Percentiles rank a stretch among this genome's conserved stretches.
phyloP scores from a whole-genome alignment of 1,139 yeast species.

The Blastobotrys buckinghamii region DNA sequence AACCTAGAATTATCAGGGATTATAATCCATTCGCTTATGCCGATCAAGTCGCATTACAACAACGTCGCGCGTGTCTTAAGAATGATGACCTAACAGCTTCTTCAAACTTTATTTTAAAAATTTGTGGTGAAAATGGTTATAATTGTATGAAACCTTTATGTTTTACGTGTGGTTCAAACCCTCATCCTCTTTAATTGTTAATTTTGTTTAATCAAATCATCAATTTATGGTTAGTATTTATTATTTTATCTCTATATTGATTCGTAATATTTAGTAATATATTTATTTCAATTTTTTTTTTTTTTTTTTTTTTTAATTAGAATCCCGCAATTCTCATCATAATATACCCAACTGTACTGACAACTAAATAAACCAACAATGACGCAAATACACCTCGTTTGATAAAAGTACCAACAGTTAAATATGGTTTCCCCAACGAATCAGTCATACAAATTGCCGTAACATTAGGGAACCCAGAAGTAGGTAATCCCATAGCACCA shows the following conservation, averaged over 20 bases:
- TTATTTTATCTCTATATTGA: background rate
- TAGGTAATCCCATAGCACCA: conserved; percentile 93
- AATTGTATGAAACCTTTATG: background rate
- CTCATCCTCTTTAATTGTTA: too few species aligned
- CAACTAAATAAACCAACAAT: conserved; percentile 57
- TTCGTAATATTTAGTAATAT: too few species aligned
- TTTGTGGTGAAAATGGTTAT: conserved; percentile 4
- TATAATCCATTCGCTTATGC: conserved; percentile 1
- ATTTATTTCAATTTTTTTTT: too few species aligned
- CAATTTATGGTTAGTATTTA: background rate
- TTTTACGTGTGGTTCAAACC: conserved; percentile 1
- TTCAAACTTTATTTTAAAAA: background rate
- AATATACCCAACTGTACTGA: conserved; percentile 74
- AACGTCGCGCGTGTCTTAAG: background rate
- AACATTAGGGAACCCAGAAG: conserved; percentile 95
- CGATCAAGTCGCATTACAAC: background rate
- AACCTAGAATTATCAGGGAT: too few species aligned
- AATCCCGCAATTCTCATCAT: conserved; percentile 54
- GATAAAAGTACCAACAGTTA: conserved; percentile 77
- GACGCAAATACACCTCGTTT: conserved; percentile 87
- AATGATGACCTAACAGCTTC: background rate
- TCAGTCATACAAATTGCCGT: conserved; percentile 92
- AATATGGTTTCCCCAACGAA: conserved; percentile 79
- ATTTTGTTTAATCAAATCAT: too few species aligned
- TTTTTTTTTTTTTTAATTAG: conserved; percentile 13